These are phyloP conservation scores for Claviceps quebecensis DNA, from an alignment of 2,329 filamentous ascomycete species.

Conservation along the genomic window DNA sequence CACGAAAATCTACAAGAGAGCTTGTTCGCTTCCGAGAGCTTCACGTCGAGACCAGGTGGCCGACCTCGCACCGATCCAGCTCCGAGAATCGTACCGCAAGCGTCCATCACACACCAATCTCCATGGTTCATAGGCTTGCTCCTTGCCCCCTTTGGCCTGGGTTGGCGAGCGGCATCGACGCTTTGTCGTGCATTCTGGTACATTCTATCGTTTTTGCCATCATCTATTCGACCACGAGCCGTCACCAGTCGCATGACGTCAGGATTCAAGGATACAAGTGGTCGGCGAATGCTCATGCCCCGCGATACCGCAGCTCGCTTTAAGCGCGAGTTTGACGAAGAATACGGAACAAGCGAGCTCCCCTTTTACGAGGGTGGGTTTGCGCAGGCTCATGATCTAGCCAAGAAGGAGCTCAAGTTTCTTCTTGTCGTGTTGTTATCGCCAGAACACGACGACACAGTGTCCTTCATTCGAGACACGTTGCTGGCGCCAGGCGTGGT, in stretches of 20 bases:
- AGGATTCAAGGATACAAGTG: constrained; percentile 46
- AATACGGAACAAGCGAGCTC: constrained; percentile 60
- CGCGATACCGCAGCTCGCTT: constrained; percentile 81
- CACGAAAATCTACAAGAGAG: constrained; percentile 62
- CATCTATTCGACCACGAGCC: constrained; percentile 40
- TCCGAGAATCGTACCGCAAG: constrained; percentile 70
- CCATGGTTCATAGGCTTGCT: constrained; percentile 66
- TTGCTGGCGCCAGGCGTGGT: constrained; percentile 63
- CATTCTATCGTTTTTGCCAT: constrained; percentile 68
- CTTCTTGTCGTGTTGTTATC: constrained; percentile 78
- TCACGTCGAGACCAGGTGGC: constrained; percentile 11
- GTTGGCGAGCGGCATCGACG: constrained; percentile 58
- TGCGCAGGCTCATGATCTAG: constrained; percentile 77
- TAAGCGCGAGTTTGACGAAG: constrained; percentile 86
- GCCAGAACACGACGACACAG: constrained; percentile 87
- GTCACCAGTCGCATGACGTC: constrained; percentile 38
- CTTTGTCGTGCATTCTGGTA: constrained; percentile 61
- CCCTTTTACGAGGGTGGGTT: constrained; percentile 82
- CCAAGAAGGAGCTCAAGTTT: constrained; percentile 85
- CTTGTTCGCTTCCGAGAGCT: constrained; percentile 23
- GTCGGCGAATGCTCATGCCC: constrained; percentile 64
- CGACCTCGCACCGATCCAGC: constrained; percentile 45
- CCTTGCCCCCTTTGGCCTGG: constrained; percentile 66
- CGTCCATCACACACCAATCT: constrained; percentile 52
- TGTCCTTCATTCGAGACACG: constrained; percentile 67